Percentiles rank a stretch among this genome's conserved stretches.
phyloP scores from a whole-genome alignment of 768 basidiomycete species.

The Lactarius akahatsu region DNA sequence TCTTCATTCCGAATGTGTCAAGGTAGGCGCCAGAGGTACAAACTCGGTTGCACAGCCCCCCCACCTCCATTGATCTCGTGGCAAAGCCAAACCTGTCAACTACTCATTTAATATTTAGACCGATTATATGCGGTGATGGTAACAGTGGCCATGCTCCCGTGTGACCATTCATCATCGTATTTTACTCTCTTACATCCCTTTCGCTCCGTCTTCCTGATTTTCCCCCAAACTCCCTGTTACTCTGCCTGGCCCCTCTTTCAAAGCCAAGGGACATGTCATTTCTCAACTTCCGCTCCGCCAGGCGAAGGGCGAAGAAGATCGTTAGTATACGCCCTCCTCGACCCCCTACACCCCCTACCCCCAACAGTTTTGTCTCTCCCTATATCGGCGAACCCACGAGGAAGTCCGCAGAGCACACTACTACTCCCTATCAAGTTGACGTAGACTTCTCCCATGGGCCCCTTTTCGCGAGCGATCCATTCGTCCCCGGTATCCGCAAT shows the following conservation, averaged over 20 bases:
- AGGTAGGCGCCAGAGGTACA: constrained; percentile 5
- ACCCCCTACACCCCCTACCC: constrained; percentile 2
- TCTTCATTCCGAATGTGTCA: background rate
- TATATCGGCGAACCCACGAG: constrained; percentile 14
- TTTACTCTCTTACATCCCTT: constrained; percentile 6
- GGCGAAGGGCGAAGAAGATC: constrained; percentile 28
- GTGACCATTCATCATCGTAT: constrained; percentile 16
- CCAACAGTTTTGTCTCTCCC: constrained; percentile 9
- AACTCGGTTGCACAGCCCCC: background rate
- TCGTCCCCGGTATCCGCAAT: background rate
- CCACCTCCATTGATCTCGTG: background rate
- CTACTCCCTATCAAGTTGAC: constrained; percentile 13
- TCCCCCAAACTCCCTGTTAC: background rate
- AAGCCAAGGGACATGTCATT: constrained; percentile 21
- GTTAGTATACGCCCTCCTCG: constrained; percentile 2
- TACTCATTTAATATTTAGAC: background rate
- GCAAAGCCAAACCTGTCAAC: constrained; percentile 2
- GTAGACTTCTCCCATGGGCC: constrained; percentile 21
- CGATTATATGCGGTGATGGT: constrained; percentile 9
- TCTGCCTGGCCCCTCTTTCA: constrained; percentile 2
- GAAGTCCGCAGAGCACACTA: background rate
- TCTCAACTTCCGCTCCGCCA: constrained; percentile 25
- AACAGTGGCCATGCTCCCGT: constrained; percentile 5
- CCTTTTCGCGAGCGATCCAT: constrained; percentile 16
- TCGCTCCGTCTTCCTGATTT: background rate